Conservation (phyloP, 2,329 filamentous ascomycete genomes). For the Tolypocladium endophyticum region DNA sequence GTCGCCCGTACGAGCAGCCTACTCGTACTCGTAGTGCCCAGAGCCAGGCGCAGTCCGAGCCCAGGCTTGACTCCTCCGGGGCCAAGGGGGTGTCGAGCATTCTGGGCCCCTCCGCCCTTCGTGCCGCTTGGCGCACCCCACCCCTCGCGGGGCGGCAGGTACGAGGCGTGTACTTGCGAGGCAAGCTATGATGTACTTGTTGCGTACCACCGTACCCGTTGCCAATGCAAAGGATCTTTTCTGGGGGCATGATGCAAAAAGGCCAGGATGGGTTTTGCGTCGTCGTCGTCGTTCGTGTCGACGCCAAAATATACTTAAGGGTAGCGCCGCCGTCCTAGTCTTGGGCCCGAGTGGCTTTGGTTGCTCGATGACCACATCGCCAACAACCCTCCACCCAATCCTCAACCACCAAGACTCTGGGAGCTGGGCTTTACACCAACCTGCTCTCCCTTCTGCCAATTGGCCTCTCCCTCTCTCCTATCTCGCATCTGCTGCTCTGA, state of each 20-base stretch:
- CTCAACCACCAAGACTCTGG: background rate
- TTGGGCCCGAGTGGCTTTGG: background rate
- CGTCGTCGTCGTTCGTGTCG: background rate
- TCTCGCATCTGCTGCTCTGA: background rate
- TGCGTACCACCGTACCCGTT: background rate
- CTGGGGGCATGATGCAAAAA: slow-evolving; percentile 1
- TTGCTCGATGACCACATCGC: background rate
- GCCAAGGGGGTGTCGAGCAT: background rate
- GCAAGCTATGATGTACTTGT: background rate
- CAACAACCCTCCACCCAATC: background rate
- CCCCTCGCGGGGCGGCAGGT: slow-evolving; percentile 6
- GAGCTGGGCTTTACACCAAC: background rate
- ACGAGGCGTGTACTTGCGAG: slow-evolving; percentile 6
- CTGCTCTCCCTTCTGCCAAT: slow-evolving; percentile 1
- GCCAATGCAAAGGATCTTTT: slow-evolving; percentile 4
- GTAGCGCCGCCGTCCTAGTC: slow-evolving; percentile 1
- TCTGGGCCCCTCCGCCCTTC: slow-evolving; percentile 1
- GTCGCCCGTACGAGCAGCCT: background rate
- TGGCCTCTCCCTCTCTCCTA: background rate
- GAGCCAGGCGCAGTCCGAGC: background rate
- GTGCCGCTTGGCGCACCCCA: slow-evolving; percentile 4
- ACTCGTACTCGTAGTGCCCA: no score
- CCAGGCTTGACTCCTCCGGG: background rate
- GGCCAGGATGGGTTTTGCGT: background rate
- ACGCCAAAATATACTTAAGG: slow-evolving; percentile 7